phyloP scores from a whole-genome alignment of 1,284 basidiomycete genomes.

The Ustilago bromivora region DNA sequence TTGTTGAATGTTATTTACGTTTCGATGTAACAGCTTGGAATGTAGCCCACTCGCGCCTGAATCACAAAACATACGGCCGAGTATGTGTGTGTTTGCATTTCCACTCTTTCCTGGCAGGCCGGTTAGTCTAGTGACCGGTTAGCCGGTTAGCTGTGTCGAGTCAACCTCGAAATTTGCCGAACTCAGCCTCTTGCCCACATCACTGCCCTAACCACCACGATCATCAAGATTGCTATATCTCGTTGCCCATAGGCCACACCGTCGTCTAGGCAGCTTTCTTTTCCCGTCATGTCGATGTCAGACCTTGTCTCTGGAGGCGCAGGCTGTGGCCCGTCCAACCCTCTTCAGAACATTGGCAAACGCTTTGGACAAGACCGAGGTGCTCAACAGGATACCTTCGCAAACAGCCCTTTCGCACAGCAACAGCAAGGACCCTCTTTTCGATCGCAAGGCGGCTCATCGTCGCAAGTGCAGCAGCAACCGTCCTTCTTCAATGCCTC shows the following conservation, averaged over 20 bases:
- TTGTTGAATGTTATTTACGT: no score
- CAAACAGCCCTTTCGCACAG: slow-evolving; percentile 10
- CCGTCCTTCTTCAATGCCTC: slow-evolving; percentile 48
- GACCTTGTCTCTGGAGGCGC: slow-evolving; percentile 65
- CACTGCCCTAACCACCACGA: background rate
- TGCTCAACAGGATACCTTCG: slow-evolving; percentile 56
- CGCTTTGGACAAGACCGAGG: slow-evolving; percentile 65
- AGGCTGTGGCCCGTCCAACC: slow-evolving; percentile 67
- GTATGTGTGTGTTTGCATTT: background rate
- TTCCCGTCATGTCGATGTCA: slow-evolving; percentile 59
- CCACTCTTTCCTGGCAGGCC: no score
- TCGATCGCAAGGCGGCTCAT: slow-evolving; percentile 25
- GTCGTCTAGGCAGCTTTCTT: background rate
- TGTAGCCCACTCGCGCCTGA: no score
- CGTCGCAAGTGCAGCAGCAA: slow-evolving; percentile 36
- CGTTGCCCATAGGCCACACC: background rate
- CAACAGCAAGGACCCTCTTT: slow-evolving; percentile 25
- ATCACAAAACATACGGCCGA: background rate
- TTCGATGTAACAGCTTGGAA: no score
- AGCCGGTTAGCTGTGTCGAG: no score
- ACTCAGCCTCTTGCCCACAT: slow-evolving; percentile 5
- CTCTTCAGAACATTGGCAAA: slow-evolving; percentile 66
- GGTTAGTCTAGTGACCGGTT: slow-evolving; percentile 13
- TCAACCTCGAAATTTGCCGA: background rate
- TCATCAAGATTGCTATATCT: background rate